A percentile compares a stretch with the other conserved stretches of the same genome.
phyloP scores from a whole-genome alignment of 31 red algal species.

The Porphyra umbilicalis region DNA sequence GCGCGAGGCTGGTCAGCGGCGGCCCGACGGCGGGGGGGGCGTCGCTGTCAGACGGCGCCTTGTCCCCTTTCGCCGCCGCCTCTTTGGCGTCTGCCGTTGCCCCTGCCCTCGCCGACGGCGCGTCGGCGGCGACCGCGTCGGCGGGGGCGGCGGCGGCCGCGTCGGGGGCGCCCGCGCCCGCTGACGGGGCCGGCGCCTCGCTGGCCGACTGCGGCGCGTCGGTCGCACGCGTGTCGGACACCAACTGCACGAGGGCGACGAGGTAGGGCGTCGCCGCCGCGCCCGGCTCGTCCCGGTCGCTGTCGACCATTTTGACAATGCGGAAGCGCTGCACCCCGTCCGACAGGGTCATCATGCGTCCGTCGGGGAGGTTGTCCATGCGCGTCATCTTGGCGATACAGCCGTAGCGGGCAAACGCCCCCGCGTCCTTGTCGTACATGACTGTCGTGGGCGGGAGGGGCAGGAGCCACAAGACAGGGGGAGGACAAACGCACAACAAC shows the following conservation, averaged over 20 bases:
- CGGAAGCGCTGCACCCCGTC: conserved; percentile 54
- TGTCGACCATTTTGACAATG: conserved; percentile 47
- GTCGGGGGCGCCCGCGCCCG: background rate
- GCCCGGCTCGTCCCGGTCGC: conserved; percentile 69
- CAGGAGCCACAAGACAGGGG: conserved; percentile 2
- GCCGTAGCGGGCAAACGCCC: conserved; percentile 33
- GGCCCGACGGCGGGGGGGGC: conserved; percentile 9
- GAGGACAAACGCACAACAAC: background rate
- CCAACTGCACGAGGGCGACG: background rate
- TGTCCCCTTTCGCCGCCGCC: too few species aligned
- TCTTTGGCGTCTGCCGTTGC: too few species aligned
- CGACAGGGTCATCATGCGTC: conserved; percentile 82
- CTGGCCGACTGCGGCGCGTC: background rate
- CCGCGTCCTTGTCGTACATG: conserved; percentile 37
- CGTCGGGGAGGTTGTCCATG: conserved; percentile 72
- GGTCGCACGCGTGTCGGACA: background rate
- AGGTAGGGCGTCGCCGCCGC: conserved; percentile 11
- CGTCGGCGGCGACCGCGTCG: conserved; percentile 52
- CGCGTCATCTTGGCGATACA: conserved; percentile 53
- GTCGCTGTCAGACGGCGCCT: conserved; percentile 16
- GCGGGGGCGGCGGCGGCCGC: background rate
- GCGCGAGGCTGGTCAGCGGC: background rate
- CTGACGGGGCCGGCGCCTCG: background rate
- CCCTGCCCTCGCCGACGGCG: too few species aligned
- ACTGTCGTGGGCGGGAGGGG: too few species aligned